Evolutionary conservation across 2,329 filamentous ascomycete genomes (phyloP).

Genomic region (Calonectria honghensis): DNA sequence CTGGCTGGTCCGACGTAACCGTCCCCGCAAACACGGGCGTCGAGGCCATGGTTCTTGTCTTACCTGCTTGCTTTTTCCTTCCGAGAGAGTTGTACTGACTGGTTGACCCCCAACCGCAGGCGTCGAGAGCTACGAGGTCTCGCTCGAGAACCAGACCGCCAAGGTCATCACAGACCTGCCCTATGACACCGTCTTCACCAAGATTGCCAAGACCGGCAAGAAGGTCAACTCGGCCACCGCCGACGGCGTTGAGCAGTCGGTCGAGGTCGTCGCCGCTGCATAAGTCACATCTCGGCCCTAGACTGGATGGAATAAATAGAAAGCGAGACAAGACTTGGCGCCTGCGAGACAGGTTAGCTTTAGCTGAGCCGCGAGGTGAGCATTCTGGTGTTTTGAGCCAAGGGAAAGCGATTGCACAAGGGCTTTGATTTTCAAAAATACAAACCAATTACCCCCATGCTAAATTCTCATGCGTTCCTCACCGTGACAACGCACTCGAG

Average conservation of each 20-base stretch:
- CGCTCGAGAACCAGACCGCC: conserved; percentile 89
- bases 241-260: conserved; percentile 76
- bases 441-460: conserved; percentile 36
- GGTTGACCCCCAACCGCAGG: conserved; percentile 70
- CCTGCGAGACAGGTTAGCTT: conserved; percentile 45
- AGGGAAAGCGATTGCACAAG: conserved; percentile 42
- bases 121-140: conserved; percentile 90
- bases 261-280: conserved; percentile 65
- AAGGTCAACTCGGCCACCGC: conserved; percentile 86
- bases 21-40: not conserved
- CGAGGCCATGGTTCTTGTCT: not conserved
- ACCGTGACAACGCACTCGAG: not conserved
- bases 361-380: conserved; percentile 43
- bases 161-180: conserved; percentile 82
- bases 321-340: conserved; percentile 12
- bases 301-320: conserved; percentile 24
- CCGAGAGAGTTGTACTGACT: conserved; percentile 8
- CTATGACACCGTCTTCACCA: conserved; percentile 88
- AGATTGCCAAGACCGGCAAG: conserved; percentile 97
- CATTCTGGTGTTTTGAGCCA: conserved; percentile 47
- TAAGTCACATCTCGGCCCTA: conserved; percentile 37
- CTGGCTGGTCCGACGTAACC: not conserved
- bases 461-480: not conserved
- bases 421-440: conserved; percentile 43
- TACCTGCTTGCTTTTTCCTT: not conserved